Base-by-base conservation (phyloP, 192 early-diverging fungal species). In the Chytriomyces confervae region DNA sequence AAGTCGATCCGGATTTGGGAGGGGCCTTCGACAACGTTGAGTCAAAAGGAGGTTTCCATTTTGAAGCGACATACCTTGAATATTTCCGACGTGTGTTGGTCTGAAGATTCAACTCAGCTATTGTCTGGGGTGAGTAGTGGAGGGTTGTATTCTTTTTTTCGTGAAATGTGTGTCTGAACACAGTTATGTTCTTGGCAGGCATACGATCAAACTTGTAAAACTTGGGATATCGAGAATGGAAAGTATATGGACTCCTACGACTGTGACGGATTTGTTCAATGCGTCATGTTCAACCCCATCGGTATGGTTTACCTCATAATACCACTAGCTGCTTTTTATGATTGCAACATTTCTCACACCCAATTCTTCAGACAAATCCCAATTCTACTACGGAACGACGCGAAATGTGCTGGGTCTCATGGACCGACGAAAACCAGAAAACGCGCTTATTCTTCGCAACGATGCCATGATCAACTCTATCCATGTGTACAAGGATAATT, bases 1-100 rank as follows among this genome's bases (percentile, higher is more conserved):
- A 94, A 94, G 82, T 93, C 95, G 7, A 90, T 98, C 47, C 87
- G 95, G 64, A 88, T 98, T 47, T 98, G 95, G 95, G 95, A 97
- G 78, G 84, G 88, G 2, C 77, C 83, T 18, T 79, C 86, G 6
- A 71, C 50, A 8, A 45, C 69, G 16, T 29, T 44, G n/a, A 46
- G 24, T 29, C 44, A 43, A 20, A 94, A 93, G 77, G 92, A 93
- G 85, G 89, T 92, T 72, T 89, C 24, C 83, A 89, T 88, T 18
- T 86, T 98, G 44, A 91, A 91, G 67, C 88, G 88, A 43, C 94
- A 96, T 76, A 86, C 82, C 2, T 84, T 95, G 43, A 95, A 93
- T 78, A 82, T 96, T 16, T 93, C 93, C 0, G 93, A 94, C 76
- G 72, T 96, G 44, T 89, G 86, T 18, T 96, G 94, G 94, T 88